These are phyloP conservation scores for Jatropha multifida DNA, from an alignment of 441 rosid genomes.

Conservation along the genomic window DNA sequence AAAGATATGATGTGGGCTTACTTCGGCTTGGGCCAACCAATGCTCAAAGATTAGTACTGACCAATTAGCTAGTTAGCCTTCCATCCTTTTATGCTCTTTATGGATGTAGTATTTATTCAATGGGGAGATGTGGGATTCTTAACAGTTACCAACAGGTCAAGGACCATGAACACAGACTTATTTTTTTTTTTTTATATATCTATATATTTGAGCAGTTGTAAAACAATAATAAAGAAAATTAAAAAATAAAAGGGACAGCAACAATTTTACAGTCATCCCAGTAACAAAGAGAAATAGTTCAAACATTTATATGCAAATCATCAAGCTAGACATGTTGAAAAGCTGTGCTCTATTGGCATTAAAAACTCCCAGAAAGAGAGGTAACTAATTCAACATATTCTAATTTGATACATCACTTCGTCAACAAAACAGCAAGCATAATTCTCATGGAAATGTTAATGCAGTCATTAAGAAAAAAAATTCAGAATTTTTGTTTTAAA, in stretches of 20 bases:
- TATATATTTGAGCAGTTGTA: neutral
- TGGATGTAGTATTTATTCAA: no score
- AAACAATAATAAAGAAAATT: neutral
- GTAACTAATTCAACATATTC: neutral
- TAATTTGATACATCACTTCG: neutral
- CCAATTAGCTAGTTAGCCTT: no score
- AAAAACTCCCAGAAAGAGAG: neutral
- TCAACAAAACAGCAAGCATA: neutral
- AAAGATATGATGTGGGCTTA: no score
- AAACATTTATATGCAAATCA: neutral
- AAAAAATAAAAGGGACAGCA: neutral
- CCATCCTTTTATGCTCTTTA: no score
- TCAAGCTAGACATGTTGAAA: neutral
- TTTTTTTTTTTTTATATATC: neutral
- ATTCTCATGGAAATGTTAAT: neutral
- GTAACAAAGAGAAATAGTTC: neutral
- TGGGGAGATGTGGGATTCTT: neutral
- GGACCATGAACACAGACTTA: neutral
- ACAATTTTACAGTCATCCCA: neutral
- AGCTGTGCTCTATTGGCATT: neutral
- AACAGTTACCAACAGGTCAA: neutral
- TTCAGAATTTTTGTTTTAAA: neutral
- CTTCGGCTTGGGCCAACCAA: no score
- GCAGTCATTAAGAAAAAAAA: neutral
- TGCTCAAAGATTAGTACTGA: no score